phyloP scores from a whole-genome alignment of 2,329 filamentous ascomycete genomes.

The Macrophomina pseudophaseolina region DNA sequence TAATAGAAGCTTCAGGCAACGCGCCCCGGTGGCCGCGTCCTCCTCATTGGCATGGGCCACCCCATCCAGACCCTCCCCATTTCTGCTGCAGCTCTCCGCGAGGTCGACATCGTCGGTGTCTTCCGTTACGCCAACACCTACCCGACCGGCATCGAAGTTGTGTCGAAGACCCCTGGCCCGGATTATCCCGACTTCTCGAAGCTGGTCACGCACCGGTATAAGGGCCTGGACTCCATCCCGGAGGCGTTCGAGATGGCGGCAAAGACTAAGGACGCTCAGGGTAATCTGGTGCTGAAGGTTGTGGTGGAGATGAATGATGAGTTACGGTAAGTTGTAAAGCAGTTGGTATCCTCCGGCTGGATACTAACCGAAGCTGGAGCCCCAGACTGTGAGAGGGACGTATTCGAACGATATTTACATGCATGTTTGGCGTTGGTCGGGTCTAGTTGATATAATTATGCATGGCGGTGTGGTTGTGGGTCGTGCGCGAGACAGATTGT shows the following conservation, averaged over 20 bases:
- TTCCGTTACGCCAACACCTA: conserved; percentile 82
- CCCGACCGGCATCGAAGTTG: conserved; percentile 69
- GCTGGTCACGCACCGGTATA: conserved; percentile 75
- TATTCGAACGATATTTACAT: background rate
- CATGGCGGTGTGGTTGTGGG: background rate
- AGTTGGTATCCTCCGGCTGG: conserved; percentile 1
- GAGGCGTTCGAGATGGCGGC: conserved; percentile 73
- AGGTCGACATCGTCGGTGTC: conserved; percentile 78
- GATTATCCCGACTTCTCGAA: conserved; percentile 68
- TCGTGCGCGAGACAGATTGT: no score
- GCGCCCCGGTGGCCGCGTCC: conserved; percentile 70
- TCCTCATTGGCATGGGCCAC: conserved; percentile 81
- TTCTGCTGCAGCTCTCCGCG: conserved; percentile 72
- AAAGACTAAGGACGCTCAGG: conserved; percentile 69
- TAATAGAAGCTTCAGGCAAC: conserved; percentile 52
- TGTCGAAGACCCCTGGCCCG: conserved; percentile 48
- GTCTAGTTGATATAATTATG: background rate
- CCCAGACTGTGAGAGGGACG: conserved; percentile 10
- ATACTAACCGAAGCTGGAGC: conserved; percentile 9
- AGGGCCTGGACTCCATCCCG: conserved; percentile 65
- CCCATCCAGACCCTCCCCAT: conserved; percentile 76
- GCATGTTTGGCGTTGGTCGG: conserved; percentile 16
- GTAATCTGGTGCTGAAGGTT: conserved; percentile 74
- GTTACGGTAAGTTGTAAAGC: conserved; percentile 4
- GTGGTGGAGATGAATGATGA: conserved; percentile 55